A percentile compares a stretch with the other conserved stretches of the same genome.
These are phyloP conservation scores for Dentipellis fragilis DNA, from an alignment of 768 basidiomycete species.

Conservation along the genomic window DNA sequence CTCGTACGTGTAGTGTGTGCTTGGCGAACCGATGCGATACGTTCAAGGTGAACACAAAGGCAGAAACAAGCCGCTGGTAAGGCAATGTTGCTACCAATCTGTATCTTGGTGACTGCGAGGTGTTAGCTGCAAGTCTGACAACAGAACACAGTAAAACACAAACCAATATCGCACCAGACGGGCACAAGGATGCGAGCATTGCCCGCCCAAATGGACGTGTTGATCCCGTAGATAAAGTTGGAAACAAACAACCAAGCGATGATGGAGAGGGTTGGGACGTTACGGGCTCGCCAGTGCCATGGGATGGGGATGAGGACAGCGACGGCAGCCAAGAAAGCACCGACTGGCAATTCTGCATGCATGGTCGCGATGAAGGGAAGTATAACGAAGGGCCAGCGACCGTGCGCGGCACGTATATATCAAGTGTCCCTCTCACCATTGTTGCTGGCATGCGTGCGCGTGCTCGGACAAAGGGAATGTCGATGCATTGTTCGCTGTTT, in stretches of 20 bases:
- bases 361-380: too few relatives aligned
- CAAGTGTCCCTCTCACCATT: too few relatives aligned
- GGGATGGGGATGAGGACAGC: slow-evolving; percentile 15
- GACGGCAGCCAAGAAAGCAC: background rate
- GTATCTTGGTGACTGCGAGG: background rate
- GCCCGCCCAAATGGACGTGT: slow-evolving; percentile 25
- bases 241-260: slow-evolving; percentile 22
- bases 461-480: too few relatives aligned
- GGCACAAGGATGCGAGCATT: slow-evolving; percentile 15
- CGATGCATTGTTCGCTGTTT: too few relatives aligned
- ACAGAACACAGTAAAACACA: slow-evolving; percentile 3
- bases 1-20: background rate
- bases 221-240: slow-evolving; percentile 26
- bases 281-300: slow-evolving; percentile 19
- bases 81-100: background rate
- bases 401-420: too few relatives aligned
- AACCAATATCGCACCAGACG: slow-evolving; percentile 31
- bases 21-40: background rate
- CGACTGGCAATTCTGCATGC: background rate
- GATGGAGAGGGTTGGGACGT: slow-evolving; percentile 20
- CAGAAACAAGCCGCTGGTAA: background rate
- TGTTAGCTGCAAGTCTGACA: background rate
- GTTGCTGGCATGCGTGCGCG: too few relatives aligned
- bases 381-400: too few relatives aligned
- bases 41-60: background rate